Evolutionary conservation across 768 basidiomycete species (phyloP), one percentile per base, ranked within the genome.

Genomic region (Lactarius sanguifluus): DNA sequence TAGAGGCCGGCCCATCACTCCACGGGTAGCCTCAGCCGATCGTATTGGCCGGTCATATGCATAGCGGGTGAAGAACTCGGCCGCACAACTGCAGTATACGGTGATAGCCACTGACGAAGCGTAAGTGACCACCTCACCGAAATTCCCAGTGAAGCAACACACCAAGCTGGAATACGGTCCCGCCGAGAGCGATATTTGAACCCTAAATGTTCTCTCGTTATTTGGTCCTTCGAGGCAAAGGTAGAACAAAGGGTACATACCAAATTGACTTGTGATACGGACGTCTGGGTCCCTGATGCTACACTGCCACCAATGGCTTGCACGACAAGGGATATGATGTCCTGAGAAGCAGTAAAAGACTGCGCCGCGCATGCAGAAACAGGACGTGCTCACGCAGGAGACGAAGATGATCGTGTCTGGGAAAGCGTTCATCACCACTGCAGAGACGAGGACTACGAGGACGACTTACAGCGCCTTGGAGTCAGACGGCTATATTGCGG

Each of bases 161-260:
- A 65, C 69, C 20, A 32, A 70, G 58, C 30, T 69, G 69, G 64
- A 70, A 69, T 16, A 69, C 18, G 13, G 62, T 69, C 8, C 69
- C 69, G 2, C 64, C 64, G 6, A 70, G 64, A 59, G 62, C 62
- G 28, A 70, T 69, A 34, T 66, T 1, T 3, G 52, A 38, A 58
- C 67, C 70, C 61, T 70, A 23, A 28, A 8, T 25, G 13, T 18
- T n/a, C 25, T 23, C 9, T 5, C 6, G 2, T 3, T 18, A 34
- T 32, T 40, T 7, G 34, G 54, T 20, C 16, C n/a, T 28, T 40
- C 43, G 30, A 40, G 23, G 12, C 23, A 16, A 12, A 28, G 2
- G 38, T 4, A 45, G 28, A 54, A 32, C 10, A 41, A 34, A 30
- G 8, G 5, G 40, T 41, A 61, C 69, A 45, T n/a, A 66, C 65